phyloP scores from a whole-genome alignment of 257 asterid species.

The Nicotiana benthamiana region DNA sequence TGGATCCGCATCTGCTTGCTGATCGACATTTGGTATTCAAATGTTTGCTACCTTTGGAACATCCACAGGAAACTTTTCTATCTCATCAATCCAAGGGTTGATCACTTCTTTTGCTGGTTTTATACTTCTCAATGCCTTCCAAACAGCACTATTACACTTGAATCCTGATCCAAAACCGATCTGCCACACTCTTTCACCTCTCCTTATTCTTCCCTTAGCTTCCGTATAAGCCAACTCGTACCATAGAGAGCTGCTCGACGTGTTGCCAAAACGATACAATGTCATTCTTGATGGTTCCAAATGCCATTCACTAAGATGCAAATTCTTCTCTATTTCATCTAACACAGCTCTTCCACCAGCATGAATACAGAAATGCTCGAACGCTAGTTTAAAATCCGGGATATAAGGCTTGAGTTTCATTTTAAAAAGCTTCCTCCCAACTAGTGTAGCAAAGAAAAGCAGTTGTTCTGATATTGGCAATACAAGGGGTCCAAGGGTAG shows the following conservation, averaged over 20 bases:
- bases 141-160: constrained; percentile 38
- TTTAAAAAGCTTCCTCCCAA: constrained; percentile 29
- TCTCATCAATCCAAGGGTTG: constrained; percentile 32
- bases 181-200: constrained; percentile 39
- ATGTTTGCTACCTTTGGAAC: constrained; percentile 28
- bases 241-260: constrained; percentile 40
- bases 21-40: neutral
- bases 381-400: constrained; percentile 34
- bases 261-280: constrained; percentile 34
- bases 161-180: constrained; percentile 41
- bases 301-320: constrained; percentile 30
- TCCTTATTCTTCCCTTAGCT: constrained; percentile 33
- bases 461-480: constrained; percentile 33
- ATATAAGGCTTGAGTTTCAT: constrained; percentile 35
- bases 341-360: constrained; percentile 42
- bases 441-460: constrained; percentile 24
- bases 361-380: constrained; percentile 41
- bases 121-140: constrained; percentile 31
- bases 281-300: constrained; percentile 43
- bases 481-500: constrained; percentile 36
- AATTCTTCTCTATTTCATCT: constrained; percentile 37
- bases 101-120: constrained; percentile 20
- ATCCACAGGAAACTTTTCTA: constrained; percentile 28
- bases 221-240: constrained; percentile 36
- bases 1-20: neutral